These are phyloP conservation scores for Sclerotinia borealis DNA, from an alignment of 2,329 filamentous ascomycete species.

Conservation along the genomic window DNA sequence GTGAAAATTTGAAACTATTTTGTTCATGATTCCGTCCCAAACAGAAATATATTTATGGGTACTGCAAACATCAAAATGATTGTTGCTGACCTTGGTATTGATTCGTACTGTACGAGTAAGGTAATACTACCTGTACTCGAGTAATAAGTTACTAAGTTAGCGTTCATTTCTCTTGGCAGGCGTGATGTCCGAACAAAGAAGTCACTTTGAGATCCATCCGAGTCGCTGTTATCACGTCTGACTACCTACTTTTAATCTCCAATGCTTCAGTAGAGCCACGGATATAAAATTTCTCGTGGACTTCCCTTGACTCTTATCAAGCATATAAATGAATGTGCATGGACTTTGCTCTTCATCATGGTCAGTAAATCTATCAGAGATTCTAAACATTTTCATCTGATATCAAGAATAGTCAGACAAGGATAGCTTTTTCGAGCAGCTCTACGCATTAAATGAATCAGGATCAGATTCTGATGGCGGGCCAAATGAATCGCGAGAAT, in stretches of 20 bases:
- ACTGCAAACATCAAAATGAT: too few relatives aligned
- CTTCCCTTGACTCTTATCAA: background rate
- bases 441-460: constrained; percentile 27
- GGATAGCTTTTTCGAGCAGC: constrained; percentile 14
- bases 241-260: too few relatives aligned
- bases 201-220: background rate
- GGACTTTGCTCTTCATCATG: background rate
- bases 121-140: too few relatives aligned
- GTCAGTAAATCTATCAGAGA: background rate
- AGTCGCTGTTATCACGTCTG: background rate
- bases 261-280: background rate
- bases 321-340: background rate
- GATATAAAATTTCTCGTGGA: background rate
- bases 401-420: constrained; percentile 9
- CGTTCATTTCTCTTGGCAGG: background rate
- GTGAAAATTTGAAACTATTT: too few relatives aligned
- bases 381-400: background rate
- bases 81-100: too few relatives aligned
- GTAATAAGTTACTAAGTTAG: too few relatives aligned
- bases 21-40: too few relatives aligned
- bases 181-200: background rate
- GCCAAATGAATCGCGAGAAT: constrained; percentile 18
- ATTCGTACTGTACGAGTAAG: too few relatives aligned
- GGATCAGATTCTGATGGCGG: constrained; percentile 26
- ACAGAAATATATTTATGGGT: too few relatives aligned